These are phyloP conservation scores for Paecilomyces fulvus DNA, from an alignment of 2,329 filamentous ascomycete species.

Conservation along the genomic window DNA sequence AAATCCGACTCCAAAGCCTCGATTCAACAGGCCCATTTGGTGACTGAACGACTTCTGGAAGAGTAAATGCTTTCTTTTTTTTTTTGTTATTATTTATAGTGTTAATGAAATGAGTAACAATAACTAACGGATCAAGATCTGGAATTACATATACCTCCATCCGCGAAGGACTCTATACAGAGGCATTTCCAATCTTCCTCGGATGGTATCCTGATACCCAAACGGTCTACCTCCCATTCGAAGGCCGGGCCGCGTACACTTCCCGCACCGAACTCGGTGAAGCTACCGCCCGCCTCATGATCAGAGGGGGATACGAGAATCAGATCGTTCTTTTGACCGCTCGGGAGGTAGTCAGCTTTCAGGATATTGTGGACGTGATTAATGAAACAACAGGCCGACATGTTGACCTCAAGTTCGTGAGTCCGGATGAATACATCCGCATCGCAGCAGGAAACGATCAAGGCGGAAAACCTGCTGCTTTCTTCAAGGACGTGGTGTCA, in stretches of 20 bases:
- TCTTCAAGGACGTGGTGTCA: conserved; percentile 34
- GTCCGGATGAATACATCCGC: conserved; percentile 26
- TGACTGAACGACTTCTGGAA: conserved; percentile 46
- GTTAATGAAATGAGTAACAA: background rate
- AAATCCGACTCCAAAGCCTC: conserved; percentile 33
- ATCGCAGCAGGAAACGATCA: conserved; percentile 21
- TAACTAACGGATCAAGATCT: conserved; percentile 15
- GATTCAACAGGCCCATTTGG: conserved; percentile 53
- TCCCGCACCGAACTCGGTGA: conserved; percentile 48
- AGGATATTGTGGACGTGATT: conserved; percentile 30
- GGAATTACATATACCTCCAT: conserved; percentile 45
- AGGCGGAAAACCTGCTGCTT: conserved; percentile 30
- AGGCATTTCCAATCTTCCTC: conserved; percentile 53
- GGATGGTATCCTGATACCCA: conserved; percentile 31
- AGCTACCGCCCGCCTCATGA: conserved; percentile 44
- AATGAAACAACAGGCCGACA: conserved; percentile 26
- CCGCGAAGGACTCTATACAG: conserved; percentile 51
- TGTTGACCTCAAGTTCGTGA: conserved; percentile 25
- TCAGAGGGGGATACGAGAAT: conserved; percentile 29
- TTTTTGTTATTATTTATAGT: too few species aligned
- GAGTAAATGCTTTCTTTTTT: conserved; percentile 14
- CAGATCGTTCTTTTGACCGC: conserved; percentile 33
- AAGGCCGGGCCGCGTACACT: conserved; percentile 43
- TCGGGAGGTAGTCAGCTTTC: conserved; percentile 23
- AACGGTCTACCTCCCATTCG: conserved; percentile 25